Conservation (phyloP, 1,139 yeast genomes). For the Blastobotrys proliferans region DNA sequence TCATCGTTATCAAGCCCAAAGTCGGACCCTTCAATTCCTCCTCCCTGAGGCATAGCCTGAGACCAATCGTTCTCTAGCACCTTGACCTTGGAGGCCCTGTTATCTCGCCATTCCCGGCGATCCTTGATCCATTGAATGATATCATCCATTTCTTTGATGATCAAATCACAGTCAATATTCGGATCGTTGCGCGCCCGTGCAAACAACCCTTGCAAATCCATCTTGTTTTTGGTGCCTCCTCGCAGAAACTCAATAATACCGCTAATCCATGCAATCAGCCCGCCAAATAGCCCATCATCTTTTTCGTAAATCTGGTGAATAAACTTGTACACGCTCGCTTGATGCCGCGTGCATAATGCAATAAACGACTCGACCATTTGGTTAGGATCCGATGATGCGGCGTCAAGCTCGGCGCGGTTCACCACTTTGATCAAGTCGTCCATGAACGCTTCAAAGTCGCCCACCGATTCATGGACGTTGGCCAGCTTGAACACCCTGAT, state of each 20-base stretch:
- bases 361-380: slow-evolving; percentile 63
- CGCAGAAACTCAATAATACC: slow-evolving; percentile 58
- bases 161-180: slow-evolving; percentile 39
- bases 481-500: slow-evolving; percentile 73
- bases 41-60: slow-evolving; percentile 36
- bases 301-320: slow-evolving; percentile 70
- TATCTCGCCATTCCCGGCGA: slow-evolving; percentile 40
- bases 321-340: slow-evolving; percentile 65
- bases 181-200: slow-evolving; percentile 36
- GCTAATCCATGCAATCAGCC: slow-evolving; percentile 68
- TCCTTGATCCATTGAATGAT: slow-evolving; percentile 43
- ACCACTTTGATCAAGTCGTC: slow-evolving; percentile 60
- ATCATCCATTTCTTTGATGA: slow-evolving; percentile 43
- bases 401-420: slow-evolving; percentile 46
- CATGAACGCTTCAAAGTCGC: slow-evolving; percentile 67
- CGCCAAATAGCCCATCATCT: slow-evolving; percentile 72
- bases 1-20: slow-evolving; percentile 53
- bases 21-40: slow-evolving; percentile 43
- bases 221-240: slow-evolving; percentile 39
- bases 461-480: slow-evolving; percentile 69
- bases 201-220: slow-evolving; percentile 35
- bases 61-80: slow-evolving; percentile 17
- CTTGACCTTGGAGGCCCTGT: slow-evolving; percentile 13
- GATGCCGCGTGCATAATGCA: slow-evolving; percentile 63
- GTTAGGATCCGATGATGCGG: slow-evolving; percentile 44